Conservation (phyloP, 192 early-diverging fungal species). For the Lunasporangiospora selenospora region DNA sequence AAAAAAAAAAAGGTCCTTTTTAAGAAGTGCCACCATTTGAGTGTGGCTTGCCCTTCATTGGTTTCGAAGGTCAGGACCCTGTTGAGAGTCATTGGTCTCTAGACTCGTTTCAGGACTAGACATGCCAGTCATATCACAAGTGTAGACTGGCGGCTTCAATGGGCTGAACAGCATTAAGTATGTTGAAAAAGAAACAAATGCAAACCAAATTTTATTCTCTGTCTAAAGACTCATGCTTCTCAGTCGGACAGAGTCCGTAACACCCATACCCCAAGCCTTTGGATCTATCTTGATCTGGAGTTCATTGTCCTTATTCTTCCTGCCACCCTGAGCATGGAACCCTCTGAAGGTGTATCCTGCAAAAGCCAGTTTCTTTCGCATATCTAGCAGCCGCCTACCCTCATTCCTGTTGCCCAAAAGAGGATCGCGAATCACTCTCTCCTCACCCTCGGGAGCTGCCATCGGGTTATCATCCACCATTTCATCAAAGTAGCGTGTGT, state of each 20-base stretch:
- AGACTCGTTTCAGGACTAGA: too few relatives aligned
- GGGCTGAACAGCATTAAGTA: too few relatives aligned
- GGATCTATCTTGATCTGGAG: constrained; percentile 37
- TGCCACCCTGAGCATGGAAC: constrained; percentile 48
- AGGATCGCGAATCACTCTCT: constrained; percentile 48
- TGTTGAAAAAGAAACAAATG: too few relatives aligned
- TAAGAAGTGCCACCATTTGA: too few relatives aligned
- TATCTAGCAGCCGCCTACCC: constrained; percentile 59
- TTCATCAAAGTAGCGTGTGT: constrained; percentile 94
- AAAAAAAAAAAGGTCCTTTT: too few relatives aligned
- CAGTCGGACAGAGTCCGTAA: constrained; percentile 40
- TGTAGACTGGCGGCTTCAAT: too few relatives aligned
- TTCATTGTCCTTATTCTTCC: constrained; percentile 46
- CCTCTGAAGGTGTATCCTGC: constrained; percentile 62
- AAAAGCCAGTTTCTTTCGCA: constrained; percentile 69
- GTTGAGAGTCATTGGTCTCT: too few relatives aligned
- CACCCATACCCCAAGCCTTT: constrained; percentile 40
- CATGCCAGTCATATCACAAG: too few relatives aligned
- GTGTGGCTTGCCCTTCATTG: too few relatives aligned
- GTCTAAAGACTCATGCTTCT: constrained; percentile 46
- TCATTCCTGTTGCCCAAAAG: constrained; percentile 53
- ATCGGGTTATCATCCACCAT: constrained; percentile 53
- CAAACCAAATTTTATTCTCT: too few relatives aligned
- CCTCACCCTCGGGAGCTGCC: constrained; percentile 52
- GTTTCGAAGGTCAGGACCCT: too few relatives aligned